These are phyloP conservation scores for Cyclotella cryptica DNA, from an alignment of 108 stramenopile genomes.

Conservation along the genomic window DNA sequence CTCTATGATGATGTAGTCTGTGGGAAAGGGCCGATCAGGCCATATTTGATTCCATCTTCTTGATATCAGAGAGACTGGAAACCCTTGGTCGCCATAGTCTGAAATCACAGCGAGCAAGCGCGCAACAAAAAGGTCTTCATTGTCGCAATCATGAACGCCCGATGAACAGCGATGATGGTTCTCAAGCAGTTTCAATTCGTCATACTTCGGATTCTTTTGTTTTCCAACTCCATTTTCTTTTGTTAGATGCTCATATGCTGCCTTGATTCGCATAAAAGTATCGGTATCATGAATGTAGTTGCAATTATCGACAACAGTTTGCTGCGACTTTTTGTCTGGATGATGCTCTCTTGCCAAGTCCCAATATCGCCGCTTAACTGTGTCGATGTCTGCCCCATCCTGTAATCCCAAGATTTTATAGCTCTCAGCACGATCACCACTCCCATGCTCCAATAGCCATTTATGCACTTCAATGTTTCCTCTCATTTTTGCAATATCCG, in stretches of 20 bases:
- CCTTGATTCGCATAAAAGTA: constrained; percentile 45
- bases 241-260: constrained; percentile 54
- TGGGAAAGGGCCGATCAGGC: constrained; percentile 82
- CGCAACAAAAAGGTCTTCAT: constrained; percentile 66
- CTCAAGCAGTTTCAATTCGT: constrained; percentile 44
- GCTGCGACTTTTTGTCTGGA: constrained; percentile 58
- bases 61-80: constrained; percentile 68
- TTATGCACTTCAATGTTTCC: constrained; percentile 55
- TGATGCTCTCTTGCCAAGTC: constrained; percentile 61
- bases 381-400: constrained; percentile 32
- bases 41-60: constrained; percentile 89
- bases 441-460: constrained; percentile 69
- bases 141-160: constrained; percentile 11
- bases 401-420: constrained; percentile 63
- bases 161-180: constrained; percentile 18
- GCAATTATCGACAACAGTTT: not conserved
- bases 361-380: constrained; percentile 57
- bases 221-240: constrained; percentile 54
- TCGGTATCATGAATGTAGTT: constrained; percentile 11
- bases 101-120: constrained; percentile 75
- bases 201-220: constrained; percentile 58
- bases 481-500: constrained; percentile 87
- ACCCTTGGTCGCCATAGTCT: constrained; percentile 82
- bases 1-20: constrained; percentile 43
- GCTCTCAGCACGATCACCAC: constrained; percentile 60